Evolutionary conservation across 106 monocot species (phyloP).

Genomic region (Phalaenopsis equestris): DNA sequence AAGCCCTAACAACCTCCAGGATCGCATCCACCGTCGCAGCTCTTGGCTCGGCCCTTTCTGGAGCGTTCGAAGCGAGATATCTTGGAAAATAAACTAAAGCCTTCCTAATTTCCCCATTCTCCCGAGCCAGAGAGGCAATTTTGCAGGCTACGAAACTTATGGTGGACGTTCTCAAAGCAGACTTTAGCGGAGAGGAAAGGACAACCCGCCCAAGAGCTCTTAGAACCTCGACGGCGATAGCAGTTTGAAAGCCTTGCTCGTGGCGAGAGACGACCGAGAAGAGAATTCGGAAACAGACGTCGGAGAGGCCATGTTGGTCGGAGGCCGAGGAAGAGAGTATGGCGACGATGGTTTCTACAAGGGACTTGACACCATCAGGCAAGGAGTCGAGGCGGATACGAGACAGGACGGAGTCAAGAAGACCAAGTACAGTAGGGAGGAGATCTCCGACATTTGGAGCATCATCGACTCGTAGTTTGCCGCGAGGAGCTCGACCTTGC

Average conservation of each 20-base stretch:
- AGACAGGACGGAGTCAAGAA: conserved; percentile 33
- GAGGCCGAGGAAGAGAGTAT: conserved; percentile 15
- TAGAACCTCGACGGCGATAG: conserved; percentile 39
- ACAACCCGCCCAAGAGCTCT: conserved; percentile 33
- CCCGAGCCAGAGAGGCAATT: conserved; percentile 37
- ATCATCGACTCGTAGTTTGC: neutral
- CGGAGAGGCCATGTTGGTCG: conserved; percentile 15
- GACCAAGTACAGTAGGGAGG: conserved; percentile 27
- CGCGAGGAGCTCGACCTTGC: neutral
- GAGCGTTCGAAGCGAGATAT: conserved; percentile 59
- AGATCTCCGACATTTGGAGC: conserved; percentile 6
- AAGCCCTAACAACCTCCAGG: conserved; percentile 44
- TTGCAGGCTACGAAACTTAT: conserved; percentile 39
- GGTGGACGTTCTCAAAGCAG: conserved; percentile 19
- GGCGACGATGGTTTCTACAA: conserved; percentile 48
- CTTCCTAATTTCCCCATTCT: conserved; percentile 45
- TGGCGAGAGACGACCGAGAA: conserved; percentile 27
- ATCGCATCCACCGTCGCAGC: conserved; percentile 66
- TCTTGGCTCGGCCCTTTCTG: conserved; percentile 75
- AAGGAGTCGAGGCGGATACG: conserved; percentile 43
- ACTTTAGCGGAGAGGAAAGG: conserved; percentile 42
- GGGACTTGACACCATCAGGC: conserved; percentile 44
- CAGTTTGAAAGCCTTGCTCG: conserved; percentile 48
- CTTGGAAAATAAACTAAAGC: conserved; percentile 68
- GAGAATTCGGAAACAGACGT: conserved; percentile 54